Evolutionary conservation across 2,329 filamentous ascomycete genomes (phyloP).

Genomic region (Botryotinia convoluta): DNA sequence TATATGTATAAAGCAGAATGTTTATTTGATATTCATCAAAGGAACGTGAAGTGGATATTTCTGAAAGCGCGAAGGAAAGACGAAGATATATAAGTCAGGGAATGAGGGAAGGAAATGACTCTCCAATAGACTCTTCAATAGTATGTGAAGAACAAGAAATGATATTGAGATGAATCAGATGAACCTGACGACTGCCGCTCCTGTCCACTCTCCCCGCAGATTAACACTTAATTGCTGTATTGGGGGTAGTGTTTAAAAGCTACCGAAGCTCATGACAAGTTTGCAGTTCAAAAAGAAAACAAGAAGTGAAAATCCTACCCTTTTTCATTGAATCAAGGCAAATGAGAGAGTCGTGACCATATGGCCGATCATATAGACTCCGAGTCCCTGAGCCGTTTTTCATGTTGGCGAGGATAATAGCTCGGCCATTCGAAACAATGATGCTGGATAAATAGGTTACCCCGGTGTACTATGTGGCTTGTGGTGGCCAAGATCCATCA

Average conservation of each 20-base stretch:
- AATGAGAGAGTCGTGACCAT: not conserved
- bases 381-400: not conserved
- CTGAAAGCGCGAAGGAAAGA: not conserved
- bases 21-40: not conserved
- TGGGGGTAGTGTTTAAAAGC: not conserved
- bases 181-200: not conserved
- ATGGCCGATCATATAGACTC: not conserved
- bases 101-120: not conserved
- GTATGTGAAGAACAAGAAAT: not conserved
- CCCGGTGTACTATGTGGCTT: not conserved
- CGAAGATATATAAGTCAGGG: not conserved
- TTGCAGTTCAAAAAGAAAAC: not conserved
- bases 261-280: not conserved
- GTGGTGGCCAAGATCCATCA: constrained; percentile 11
- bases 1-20: not conserved
- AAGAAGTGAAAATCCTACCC: not conserved
- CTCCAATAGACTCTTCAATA: not conserved
- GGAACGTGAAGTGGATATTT: not conserved
- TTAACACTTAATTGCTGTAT: constrained; percentile 1
- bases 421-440: constrained; percentile 1
- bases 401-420: not conserved
- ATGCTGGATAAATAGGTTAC: constrained; percentile 3
- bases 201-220: not conserved
- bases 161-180: constrained; percentile 12
- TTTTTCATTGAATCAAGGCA: not conserved